Evolutionary conservation across 169 alveolate genomes (phyloP).

Genomic region (Plasmodium blacklocki): DNA sequence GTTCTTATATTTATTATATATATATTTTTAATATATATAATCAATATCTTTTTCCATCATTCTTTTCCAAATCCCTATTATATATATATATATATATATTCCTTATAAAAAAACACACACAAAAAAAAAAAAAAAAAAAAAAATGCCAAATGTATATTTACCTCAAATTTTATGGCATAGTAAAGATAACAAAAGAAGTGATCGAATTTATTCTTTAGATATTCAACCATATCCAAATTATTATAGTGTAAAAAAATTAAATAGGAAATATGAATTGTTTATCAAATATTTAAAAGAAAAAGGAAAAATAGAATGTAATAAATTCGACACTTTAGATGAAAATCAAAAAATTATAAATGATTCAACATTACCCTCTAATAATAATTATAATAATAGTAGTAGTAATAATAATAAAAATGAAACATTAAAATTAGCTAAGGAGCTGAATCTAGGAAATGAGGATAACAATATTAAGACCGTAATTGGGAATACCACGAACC

Average conservation of each 20-base stretch:
- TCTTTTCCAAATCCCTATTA: neutral
- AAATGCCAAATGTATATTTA: slow-evolving; percentile 89
- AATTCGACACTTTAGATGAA: slow-evolving; percentile 19
- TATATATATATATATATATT: too few species aligned
- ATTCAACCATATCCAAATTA: slow-evolving; percentile 88
- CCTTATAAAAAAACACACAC: too few species aligned
- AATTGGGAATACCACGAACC: neutral
- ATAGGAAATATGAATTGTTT: slow-evolving; percentile 60
- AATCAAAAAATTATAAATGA: neutral
- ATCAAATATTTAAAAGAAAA: slow-evolving; percentile 49
- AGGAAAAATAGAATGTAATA: slow-evolving; percentile 22
- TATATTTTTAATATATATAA: neutral
- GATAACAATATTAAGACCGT: too few species aligned
- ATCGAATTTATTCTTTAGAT: slow-evolving; percentile 92
- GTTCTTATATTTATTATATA: neutral
- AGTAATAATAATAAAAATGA: neutral
- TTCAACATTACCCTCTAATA: slow-evolving; percentile 12
- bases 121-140: slow-evolving; percentile 1
- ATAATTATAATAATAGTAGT: slow-evolving; percentile 11
- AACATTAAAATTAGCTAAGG: too few species aligned
- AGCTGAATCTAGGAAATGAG: too few species aligned
- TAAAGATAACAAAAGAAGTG: slow-evolving; percentile 91
- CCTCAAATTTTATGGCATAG: slow-evolving; percentile 94
- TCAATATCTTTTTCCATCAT: slow-evolving; percentile 1
- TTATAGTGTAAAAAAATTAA: slow-evolving; percentile 51